These are phyloP conservation scores for Saraca asoca DNA, from an alignment of 331 rosid species.

Conservation along the genomic window DNA sequence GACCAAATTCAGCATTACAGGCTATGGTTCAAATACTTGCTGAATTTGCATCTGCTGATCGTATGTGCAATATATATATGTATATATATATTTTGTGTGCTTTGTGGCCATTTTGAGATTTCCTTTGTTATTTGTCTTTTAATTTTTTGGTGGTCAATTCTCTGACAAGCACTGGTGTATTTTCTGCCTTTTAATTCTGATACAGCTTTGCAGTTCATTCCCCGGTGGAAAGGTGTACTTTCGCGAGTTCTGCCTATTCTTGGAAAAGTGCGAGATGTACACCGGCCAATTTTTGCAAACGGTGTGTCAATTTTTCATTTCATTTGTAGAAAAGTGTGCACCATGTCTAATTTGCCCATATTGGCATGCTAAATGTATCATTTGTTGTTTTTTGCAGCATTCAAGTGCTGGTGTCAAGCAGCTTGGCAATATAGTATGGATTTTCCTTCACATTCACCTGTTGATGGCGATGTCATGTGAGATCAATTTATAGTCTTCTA, in stretches of 20 bases:
- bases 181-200: slow-evolving; percentile 32
- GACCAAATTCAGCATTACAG: slow-evolving; percentile 76
- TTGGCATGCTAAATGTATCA: background rate
- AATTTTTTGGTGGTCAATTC: slow-evolving; percentile 2
- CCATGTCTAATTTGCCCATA: background rate
- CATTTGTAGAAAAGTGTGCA: slow-evolving; percentile 31
- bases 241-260: slow-evolving; percentile 92
- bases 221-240: slow-evolving; percentile 86
- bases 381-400: slow-evolving; percentile 64
- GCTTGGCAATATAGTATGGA: slow-evolving; percentile 78
- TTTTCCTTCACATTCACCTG: slow-evolving; percentile 65
- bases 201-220: slow-evolving; percentile 89
- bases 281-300: slow-evolving; percentile 88
- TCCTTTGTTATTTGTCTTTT: slow-evolving; percentile 3
- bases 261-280: slow-evolving; percentile 87
- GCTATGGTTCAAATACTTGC: slow-evolving; percentile 97
- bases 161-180: slow-evolving; percentile 33
- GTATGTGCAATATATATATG: no score
- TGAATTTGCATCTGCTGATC: slow-evolving; percentile 84
- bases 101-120: slow-evolving; percentile 9
- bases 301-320: slow-evolving; percentile 56
- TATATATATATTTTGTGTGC: slow-evolving; percentile 31
- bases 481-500: slow-evolving; percentile 44
- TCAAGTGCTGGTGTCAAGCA: slow-evolving; percentile 99
- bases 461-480: slow-evolving; percentile 88